Conservation (phyloP, 805 yeast species). For the Candida khao-thaluensis region DNA sequence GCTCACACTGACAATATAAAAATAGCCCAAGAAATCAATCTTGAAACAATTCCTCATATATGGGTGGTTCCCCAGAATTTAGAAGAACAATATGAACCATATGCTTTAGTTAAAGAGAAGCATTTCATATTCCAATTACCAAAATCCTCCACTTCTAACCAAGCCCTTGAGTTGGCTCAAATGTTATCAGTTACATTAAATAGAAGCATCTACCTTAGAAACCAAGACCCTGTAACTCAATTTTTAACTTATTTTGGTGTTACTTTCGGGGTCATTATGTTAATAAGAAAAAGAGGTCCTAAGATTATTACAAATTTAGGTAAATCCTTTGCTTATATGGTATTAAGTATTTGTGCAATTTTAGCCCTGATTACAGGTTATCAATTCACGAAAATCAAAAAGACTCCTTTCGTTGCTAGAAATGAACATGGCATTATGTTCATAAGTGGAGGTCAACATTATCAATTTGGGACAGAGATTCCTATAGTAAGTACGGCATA, state of each 20-base stretch:
- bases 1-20: conserved; percentile 37
- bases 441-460: conserved; percentile 62
- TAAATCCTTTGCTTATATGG: conserved; percentile 18
- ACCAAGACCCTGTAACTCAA: conserved; percentile 38
- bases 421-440: conserved; percentile 51
- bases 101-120: conserved; percentile 25
- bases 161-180: conserved; percentile 50
- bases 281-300: conserved; percentile 50
- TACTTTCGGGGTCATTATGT: conserved; percentile 44
- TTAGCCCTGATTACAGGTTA: conserved; percentile 57
- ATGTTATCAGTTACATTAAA: conserved; percentile 49
- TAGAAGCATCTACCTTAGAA: conserved; percentile 41
- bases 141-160: conserved; percentile 31
- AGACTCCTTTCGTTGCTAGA: conserved; percentile 60
- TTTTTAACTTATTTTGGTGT: conserved; percentile 47
- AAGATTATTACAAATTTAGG: conserved; percentile 17
- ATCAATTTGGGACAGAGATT: conserved; percentile 73
- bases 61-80: conserved; percentile 60
- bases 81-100: conserved; percentile 20
- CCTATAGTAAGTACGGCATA: conserved; percentile 53
- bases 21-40: conserved; percentile 39
- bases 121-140: conserved; percentile 39
- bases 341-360: conserved; percentile 38
- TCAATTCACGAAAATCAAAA: conserved; percentile 59
- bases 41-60: conserved; percentile 61